phyloP scores from a whole-genome alignment of 2,329 filamentous ascomycete genomes.

The Nigrospora osmanthi region DNA sequence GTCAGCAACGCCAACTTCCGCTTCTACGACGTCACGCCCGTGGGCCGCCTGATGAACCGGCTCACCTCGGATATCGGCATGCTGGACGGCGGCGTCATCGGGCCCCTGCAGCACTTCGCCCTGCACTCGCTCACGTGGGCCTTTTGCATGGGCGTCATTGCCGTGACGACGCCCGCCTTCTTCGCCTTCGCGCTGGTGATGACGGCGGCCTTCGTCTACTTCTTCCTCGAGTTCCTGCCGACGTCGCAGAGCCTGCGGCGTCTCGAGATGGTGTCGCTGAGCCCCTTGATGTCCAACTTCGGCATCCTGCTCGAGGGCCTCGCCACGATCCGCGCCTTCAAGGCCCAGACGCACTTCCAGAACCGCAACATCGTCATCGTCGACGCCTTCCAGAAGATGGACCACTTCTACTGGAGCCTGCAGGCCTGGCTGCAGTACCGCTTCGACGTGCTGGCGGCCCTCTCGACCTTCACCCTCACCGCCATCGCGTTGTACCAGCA shows the following conservation, averaged over 20 bases:
- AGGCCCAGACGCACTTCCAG: conserved; percentile 72
- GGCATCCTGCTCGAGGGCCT: conserved; percentile 79
- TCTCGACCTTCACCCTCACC: conserved; percentile 67
- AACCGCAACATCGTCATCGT: conserved; percentile 71
- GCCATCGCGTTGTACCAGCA: conserved; percentile 65
- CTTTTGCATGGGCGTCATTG: conserved; percentile 69
- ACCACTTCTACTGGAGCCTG: conserved; percentile 90
- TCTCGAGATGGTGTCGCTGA: conserved; percentile 83
- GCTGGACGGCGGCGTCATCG: conserved; percentile 77
- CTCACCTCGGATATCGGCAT: conserved; percentile 86
- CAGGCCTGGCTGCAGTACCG: conserved; percentile 80
- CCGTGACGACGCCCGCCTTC: conserved; percentile 69
- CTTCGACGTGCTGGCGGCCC: conserved; percentile 64
- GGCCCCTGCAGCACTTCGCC: conserved; percentile 63
- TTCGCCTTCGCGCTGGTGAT: conserved; percentile 63
- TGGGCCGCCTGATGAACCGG: conserved; percentile 86
- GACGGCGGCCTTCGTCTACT: conserved; percentile 59
- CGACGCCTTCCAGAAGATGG: conserved; percentile 87
- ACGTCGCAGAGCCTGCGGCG: conserved; percentile 76
- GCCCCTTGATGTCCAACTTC: conserved; percentile 86
- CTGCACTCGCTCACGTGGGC: conserved; percentile 65
- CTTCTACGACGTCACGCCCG: conserved; percentile 85
- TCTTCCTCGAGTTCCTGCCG: conserved; percentile 72
- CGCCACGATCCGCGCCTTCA: conserved; percentile 79
- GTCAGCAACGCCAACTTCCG: conserved; percentile 79